Evolutionary conservation across 495 filamentous ascomycete species (phyloP).

Genomic region (Neurospora hispaniola): DNA sequence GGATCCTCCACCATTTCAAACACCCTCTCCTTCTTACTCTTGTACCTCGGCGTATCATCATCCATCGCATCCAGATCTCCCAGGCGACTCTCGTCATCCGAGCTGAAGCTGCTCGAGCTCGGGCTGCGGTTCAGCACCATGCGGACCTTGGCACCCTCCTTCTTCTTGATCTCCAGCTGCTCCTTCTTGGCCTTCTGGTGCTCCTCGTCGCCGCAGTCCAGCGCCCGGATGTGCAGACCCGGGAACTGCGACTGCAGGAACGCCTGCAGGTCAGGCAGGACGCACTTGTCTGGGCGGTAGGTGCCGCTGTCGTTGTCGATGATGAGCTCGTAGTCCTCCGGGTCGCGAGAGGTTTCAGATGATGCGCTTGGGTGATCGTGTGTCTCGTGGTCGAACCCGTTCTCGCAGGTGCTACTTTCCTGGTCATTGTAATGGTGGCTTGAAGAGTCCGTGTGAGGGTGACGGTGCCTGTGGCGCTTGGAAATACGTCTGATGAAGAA

Average conservation of each 20-base stretch:
- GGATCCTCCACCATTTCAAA: constrained; percentile 34
- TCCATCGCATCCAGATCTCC: constrained; percentile 36
- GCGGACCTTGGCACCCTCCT: constrained; percentile 47
- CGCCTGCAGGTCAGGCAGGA: constrained; percentile 55
- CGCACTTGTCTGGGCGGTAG: constrained; percentile 70
- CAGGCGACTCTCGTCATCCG: constrained; percentile 65
- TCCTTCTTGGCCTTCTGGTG: constrained; percentile 44
- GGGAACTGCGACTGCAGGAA: constrained; percentile 64
- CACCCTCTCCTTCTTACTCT: constrained; percentile 34
- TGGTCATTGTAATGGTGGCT: background rate
- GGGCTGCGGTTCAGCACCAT: constrained; percentile 55
- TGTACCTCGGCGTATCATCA: constrained; percentile 15
- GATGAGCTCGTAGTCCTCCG: constrained; percentile 67
- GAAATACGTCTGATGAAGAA: constrained; percentile 73
- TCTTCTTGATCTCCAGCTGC: constrained; percentile 45
- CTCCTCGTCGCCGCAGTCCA: constrained; percentile 61
- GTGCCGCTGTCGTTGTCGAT: constrained; percentile 96
- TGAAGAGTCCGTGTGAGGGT: background rate
- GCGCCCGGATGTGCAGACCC: constrained; percentile 56
- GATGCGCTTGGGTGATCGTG: constrained; percentile 13
- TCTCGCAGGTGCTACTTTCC: constrained; percentile 1
- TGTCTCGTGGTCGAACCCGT: constrained; percentile 12
- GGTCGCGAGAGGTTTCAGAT: constrained; percentile 37
- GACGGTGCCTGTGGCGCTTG: constrained; percentile 5
- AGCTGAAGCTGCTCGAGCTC: constrained; percentile 48